phyloP scores from a whole-genome alignment of 2,329 filamentous ascomycete genomes.

The Blastomyces emzantsi region DNA sequence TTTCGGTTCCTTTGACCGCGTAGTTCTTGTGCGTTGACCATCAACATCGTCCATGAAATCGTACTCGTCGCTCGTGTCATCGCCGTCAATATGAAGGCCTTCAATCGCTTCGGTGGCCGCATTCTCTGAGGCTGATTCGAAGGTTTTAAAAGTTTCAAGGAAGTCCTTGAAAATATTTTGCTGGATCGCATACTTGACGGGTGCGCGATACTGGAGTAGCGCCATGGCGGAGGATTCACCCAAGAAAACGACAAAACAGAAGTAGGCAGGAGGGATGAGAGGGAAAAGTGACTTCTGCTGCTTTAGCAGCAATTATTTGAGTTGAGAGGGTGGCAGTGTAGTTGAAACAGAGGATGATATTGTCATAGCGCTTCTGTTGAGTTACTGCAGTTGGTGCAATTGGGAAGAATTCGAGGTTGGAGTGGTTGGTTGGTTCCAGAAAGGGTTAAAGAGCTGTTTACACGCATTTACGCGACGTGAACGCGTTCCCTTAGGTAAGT shows the following conservation, averaged over 20 bases:
- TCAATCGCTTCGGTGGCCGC: constrained; percentile 69
- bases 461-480: constrained; percentile 11
- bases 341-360: background rate
- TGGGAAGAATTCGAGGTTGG: constrained; percentile 1
- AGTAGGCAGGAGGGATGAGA: background rate
- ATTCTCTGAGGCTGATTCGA: constrained; percentile 44
- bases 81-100: constrained; percentile 76
- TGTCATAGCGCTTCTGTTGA: background rate
- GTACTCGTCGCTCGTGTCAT: constrained; percentile 80
- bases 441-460: background rate
- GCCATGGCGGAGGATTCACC: constrained; percentile 53
- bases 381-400: background rate
- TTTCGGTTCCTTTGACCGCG: constrained; percentile 51
- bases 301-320: background rate
- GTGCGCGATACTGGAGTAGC: constrained; percentile 67
- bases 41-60: constrained; percentile 84
- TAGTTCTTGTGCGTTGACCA: constrained; percentile 33
- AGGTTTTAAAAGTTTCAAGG: constrained; percentile 72
- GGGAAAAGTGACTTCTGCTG: background rate
- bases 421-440: background rate
- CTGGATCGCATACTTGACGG: constrained; percentile 82
- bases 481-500: constrained; percentile 10
- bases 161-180: constrained; percentile 77
- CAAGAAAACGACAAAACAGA: background rate
- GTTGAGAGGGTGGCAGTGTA: background rate